These are phyloP conservation scores for Saccharomycopsis fibuligera DNA, from an alignment of 805 yeast genomes.

Conservation along the genomic window DNA sequence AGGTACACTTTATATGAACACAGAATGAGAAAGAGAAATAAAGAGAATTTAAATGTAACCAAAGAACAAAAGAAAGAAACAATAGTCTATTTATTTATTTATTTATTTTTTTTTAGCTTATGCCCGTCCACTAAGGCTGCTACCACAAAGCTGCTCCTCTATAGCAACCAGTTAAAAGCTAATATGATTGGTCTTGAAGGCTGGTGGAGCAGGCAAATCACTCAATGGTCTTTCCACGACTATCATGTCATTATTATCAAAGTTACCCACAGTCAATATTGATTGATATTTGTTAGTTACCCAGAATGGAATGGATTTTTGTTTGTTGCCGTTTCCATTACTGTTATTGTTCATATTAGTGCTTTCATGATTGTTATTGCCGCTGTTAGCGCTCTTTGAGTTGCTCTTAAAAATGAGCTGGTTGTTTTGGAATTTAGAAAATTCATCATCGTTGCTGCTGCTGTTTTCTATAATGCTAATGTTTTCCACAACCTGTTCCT, in stretches of 20 bases:
- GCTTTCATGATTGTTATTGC: slow-evolving; percentile 21
- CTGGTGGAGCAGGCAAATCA: slow-evolving; percentile 45
- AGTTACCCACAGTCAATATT: slow-evolving; percentile 51
- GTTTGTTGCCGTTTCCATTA: slow-evolving; percentile 22
- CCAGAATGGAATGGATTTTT: slow-evolving; percentile 50
- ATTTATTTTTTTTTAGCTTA: too few relatives aligned
- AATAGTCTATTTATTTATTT: too few relatives aligned
- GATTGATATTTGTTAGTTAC: slow-evolving; percentile 71
- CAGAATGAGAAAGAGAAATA: too few relatives aligned
- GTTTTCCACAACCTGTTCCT: slow-evolving; percentile 21
- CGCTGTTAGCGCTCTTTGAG: neutral
- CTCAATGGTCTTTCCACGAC: slow-evolving; percentile 72
- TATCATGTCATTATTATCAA: slow-evolving; percentile 52
- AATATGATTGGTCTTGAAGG: slow-evolving; percentile 40
- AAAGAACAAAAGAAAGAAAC: too few relatives aligned
- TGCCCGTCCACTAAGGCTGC: too few relatives aligned
- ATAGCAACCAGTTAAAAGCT: too few relatives aligned
- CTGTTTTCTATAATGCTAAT: slow-evolving; percentile 18
- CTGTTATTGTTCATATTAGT: slow-evolving; percentile 13
- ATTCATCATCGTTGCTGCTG: neutral
- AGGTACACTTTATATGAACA: too few relatives aligned
- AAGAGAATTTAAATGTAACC: too few relatives aligned
- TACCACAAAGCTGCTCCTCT: too few relatives aligned
- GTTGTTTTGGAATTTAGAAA: slow-evolving; percentile 5
- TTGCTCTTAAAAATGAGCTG: slow-evolving; percentile 7